phyloP scores from a whole-genome alignment of 139 green algal species.

The Zygnema circumcarinatum region DNA sequence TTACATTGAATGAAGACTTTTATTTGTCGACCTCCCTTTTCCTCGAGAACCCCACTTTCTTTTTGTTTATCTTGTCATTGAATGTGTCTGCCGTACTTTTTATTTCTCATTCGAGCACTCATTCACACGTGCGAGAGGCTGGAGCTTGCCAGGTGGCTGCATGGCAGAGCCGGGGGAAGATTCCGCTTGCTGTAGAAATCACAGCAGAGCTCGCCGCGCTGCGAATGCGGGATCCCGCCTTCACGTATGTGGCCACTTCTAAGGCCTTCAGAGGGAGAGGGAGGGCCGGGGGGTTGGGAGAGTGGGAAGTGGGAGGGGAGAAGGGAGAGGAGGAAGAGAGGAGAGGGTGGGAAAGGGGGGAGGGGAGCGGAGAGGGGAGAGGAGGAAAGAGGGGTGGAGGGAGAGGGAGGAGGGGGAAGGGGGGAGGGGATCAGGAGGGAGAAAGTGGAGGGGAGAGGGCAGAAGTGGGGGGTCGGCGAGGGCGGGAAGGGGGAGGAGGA shows the following conservation, averaged over 20 bases:
- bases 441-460: background rate
- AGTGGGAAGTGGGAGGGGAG: background rate
- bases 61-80: background rate
- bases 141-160: constrained; percentile 32
- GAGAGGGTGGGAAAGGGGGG: background rate
- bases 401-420: background rate
- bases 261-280: background rate
- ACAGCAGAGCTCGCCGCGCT: constrained; percentile 26
- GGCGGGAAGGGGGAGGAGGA: background rate
- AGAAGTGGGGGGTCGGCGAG: background rate
- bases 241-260: constrained; percentile 13
- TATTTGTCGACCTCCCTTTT: background rate
- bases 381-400: background rate
- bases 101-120: background rate
- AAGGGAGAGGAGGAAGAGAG: background rate
- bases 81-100: background rate
- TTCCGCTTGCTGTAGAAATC: constrained; percentile 34
- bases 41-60: background rate
- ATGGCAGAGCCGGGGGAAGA: constrained; percentile 20
- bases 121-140: background rate
- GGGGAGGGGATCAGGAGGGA: background rate
- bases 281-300: background rate
- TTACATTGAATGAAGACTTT: background rate
- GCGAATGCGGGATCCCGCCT: constrained; percentile 6
- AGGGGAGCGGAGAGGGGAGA: constrained; percentile 1